Evolutionary conservation across 441 rosid species (phyloP).

Genomic region (Syzygium malaccense): DNA sequence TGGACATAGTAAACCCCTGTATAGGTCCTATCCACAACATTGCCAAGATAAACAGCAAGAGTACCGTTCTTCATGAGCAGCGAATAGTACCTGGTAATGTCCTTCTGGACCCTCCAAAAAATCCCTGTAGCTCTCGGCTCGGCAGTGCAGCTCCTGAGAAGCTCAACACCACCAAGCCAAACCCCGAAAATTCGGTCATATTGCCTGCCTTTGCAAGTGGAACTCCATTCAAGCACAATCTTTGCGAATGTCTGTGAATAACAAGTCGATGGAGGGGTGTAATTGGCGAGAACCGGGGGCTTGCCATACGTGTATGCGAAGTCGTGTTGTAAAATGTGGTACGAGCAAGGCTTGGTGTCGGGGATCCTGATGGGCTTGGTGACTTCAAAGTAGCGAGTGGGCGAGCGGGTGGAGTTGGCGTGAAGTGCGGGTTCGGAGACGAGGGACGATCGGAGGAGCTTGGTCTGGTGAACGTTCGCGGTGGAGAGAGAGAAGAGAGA

Average conservation of each 20-base stretch:
- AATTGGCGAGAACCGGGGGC: constrained; percentile 45
- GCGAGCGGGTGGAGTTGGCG: not conserved
- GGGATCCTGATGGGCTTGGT: constrained; percentile 61
- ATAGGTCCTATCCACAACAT: constrained; percentile 49
- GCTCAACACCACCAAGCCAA: constrained; percentile 84
- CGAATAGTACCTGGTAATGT: constrained; percentile 69
- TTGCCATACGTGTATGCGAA: constrained; percentile 61
- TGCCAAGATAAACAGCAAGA: constrained; percentile 60
- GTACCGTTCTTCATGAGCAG: constrained; percentile 44
- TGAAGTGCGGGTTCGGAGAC: not conserved
- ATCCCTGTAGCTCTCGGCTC: constrained; percentile 77
- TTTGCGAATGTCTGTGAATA: constrained; percentile 44
- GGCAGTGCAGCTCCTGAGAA: constrained; percentile 92
- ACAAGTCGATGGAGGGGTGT: constrained; percentile 54
- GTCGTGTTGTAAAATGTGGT: constrained; percentile 52
- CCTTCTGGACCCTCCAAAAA: constrained; percentile 76
- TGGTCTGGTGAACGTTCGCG: not conserved
- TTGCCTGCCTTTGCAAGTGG: constrained; percentile 68
- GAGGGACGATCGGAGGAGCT: constrained; percentile 3
- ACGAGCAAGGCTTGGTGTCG: constrained; percentile 34
- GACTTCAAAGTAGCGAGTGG: constrained; percentile 62
- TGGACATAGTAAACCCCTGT: constrained; percentile 83
- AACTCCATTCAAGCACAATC: constrained; percentile 67
- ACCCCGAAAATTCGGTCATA: constrained; percentile 82
- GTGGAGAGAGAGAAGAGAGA: constrained; percentile 1